A percentile compares a stretch with the other conserved stretches of the same genome.
Evolutionary conservation across 2,329 filamentous ascomycete genomes (phyloP).

Genomic region (Neocucurbitaria cava): DNA sequence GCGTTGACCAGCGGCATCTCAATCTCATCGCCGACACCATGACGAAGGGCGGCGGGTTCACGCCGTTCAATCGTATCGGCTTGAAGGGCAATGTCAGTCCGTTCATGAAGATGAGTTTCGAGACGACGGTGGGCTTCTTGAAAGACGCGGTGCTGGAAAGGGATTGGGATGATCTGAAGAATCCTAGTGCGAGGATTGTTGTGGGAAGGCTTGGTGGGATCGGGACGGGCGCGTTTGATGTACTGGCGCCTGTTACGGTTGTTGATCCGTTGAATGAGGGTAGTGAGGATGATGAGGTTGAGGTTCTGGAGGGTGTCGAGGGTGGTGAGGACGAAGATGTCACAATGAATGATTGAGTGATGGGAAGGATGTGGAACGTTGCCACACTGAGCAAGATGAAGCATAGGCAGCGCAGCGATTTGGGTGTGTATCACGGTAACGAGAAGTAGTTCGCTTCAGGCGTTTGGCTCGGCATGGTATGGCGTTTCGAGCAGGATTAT

Average conservation of each 20-base stretch:
- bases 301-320: conserved; percentile 19
- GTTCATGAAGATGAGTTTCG: conserved; percentile 99
- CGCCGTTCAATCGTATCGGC: conserved; percentile 90
- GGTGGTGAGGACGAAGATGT: conserved; percentile 13
- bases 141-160: conserved; percentile 90
- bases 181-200: conserved; percentile 87
- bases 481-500: neutral
- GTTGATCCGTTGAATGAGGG: conserved; percentile 36
- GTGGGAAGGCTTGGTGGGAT: conserved; percentile 82
- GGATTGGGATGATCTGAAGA: conserved; percentile 86
- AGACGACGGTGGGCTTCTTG: conserved; percentile 93
- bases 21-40: conserved; percentile 97
- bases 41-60: conserved; percentile 91
- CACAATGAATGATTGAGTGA: conserved; percentile 16
- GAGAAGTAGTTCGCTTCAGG: neutral
- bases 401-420: conserved; percentile 7
- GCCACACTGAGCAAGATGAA: conserved; percentile 13
- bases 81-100: conserved; percentile 84
- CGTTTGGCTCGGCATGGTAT: neutral
- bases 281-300: conserved; percentile 20
- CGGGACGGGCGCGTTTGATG: conserved; percentile 91
- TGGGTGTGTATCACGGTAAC: neutral
- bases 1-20: conserved; percentile 88
- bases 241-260: conserved; percentile 60
- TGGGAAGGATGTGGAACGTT: conserved; percentile 10